These are phyloP conservation scores for Microthlaspi erraticum DNA, from an alignment of 345 rosid genomes.

Conservation along the genomic window DNA sequence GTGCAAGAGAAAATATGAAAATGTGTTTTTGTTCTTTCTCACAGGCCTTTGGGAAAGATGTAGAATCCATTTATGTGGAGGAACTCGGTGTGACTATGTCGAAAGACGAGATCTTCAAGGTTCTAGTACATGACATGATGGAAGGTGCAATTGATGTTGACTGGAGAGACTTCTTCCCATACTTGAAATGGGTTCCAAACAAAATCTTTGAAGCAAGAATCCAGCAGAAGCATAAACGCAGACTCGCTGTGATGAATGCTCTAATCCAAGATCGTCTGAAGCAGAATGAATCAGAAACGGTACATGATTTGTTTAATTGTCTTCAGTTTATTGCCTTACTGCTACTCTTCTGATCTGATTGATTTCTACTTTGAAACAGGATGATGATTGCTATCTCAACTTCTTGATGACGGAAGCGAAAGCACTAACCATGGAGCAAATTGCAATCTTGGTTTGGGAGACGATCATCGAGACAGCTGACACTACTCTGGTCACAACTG, in stretches of 20 bases:
- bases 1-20: neutral
- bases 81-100: constrained; percentile 67
- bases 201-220: constrained; percentile 58
- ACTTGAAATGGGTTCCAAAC: constrained; percentile 81
- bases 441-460: constrained; percentile 75
- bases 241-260: constrained; percentile 73
- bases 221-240: constrained; percentile 49
- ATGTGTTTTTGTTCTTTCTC: neutral
- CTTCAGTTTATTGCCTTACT: neutral
- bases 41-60: constrained; percentile 73
- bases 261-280: constrained; percentile 56
- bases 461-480: constrained; percentile 74
- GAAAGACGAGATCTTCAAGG: constrained; percentile 56
- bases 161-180: constrained; percentile 97
- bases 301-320: constrained; percentile 27
- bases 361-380: constrained; percentile 47
- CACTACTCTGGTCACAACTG: constrained; percentile 78
- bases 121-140: constrained; percentile 75
- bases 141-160: constrained; percentile 85
- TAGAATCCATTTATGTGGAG: constrained; percentile 65
- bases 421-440: constrained; percentile 65
- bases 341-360: neutral
- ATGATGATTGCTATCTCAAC: constrained; percentile 59
- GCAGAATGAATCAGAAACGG: constrained; percentile 62
- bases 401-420: constrained; percentile 65